Base-by-base conservation (phyloP, 805 yeast species). In the Torulaspora indica region DNA sequence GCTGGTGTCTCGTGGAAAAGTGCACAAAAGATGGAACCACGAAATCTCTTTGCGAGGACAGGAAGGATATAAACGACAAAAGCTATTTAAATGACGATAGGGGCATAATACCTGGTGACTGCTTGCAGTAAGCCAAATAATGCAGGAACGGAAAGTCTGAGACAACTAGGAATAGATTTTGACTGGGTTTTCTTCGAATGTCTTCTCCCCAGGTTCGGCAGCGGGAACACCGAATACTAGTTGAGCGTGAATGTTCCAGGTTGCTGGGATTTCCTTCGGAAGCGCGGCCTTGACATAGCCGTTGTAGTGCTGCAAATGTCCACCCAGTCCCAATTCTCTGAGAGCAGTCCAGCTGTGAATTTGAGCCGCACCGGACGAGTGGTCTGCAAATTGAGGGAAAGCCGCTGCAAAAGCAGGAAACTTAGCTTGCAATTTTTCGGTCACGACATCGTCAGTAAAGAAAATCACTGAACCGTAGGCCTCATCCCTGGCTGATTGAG, bases 271-370 rank as follows among this genome's bases (percentile, higher is more conserved):
- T 37, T 65, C 60, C 35, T 54, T 57, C 49, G 68, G 64, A 51
- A 70, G 50, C 39, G 70, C 71, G 31, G 57, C 68, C 51, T 66
- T 64, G 40, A 76, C 70, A 38, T 64, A 62, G 38, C 69, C 73
- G 58, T 72, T 73, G 69, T 70, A 76, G 61, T 76, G 80, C 62
- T 76, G 81, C 52, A 76, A 65, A 53, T 73, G 75, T 49, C 69
- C 76, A 50, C 79, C 79, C 35, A 75, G 57, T 38, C 74, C 75
- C 45, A 71, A 57, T 25, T 64, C 66, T 40, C 68, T 64, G 22
- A 76, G 61, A 22, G 74, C 74, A 33, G 75, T 61, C 81, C 81
- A 76, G 14, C 73, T 57, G 51, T 64, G 57, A 49, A 76, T 73
- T 64, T 74, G 77, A 42, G 77, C 77, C 42, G 75, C 72, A 63